Evolutionary conservation across 2,329 filamentous ascomycete genomes (phyloP).

Genomic region (Fusarium pseudonygamai): DNA sequence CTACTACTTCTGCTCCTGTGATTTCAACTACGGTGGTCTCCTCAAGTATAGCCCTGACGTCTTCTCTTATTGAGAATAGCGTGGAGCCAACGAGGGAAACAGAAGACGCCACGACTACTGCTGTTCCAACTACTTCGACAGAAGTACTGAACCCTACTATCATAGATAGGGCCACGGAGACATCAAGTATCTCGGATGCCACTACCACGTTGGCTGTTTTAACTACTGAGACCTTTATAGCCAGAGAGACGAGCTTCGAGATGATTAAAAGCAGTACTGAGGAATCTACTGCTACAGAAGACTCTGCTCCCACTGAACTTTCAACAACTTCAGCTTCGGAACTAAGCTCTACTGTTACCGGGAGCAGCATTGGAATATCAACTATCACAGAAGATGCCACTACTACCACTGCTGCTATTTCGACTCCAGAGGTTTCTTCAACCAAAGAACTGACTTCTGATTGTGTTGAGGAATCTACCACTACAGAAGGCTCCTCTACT

Average conservation of each 20-base stretch:
- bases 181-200: accelerated
- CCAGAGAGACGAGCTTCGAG: background rate
- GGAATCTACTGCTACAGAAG: background rate
- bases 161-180: accelerated
- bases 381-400: too few species aligned
- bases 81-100: background rate
- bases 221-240: background rate
- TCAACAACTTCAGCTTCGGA: background rate
- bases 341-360: too few species aligned
- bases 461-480: too few species aligned
- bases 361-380: too few species aligned
- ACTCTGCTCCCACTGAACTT: accelerated
- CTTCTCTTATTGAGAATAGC: background rate
- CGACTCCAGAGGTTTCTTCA: too few species aligned
- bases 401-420: too few species aligned
- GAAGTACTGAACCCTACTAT: background rate
- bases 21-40: too few species aligned
- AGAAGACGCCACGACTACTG: background rate
- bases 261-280: background rate
- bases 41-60: background rate
- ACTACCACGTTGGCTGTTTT: background rate
- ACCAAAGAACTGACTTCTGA: too few species aligned
- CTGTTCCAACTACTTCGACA: accelerated
- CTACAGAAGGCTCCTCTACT: too few species aligned
- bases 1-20: background rate